These are phyloP conservation scores for Corymbia calophylla DNA, from an alignment of 441 rosid species.

Conservation along the genomic window DNA sequence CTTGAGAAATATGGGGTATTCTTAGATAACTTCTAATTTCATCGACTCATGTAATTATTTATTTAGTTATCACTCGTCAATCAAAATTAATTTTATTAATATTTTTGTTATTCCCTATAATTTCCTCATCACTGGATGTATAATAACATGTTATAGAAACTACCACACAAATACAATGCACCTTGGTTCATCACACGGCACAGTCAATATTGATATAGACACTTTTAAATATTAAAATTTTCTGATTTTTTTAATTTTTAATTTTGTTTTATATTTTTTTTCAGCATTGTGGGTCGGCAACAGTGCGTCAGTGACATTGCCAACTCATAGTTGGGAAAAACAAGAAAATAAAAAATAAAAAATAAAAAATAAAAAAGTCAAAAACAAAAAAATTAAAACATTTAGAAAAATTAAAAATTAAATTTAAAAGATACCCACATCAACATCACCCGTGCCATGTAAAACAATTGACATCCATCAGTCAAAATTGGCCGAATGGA, in stretches of 20 bases:
- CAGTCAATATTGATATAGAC: accelerated
- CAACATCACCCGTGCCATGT: too few relatives aligned
- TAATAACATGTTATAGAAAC: background rate
- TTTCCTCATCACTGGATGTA: background rate
- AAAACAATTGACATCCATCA: too few relatives aligned
- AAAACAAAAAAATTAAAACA: too few relatives aligned
- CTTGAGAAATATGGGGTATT: background rate
- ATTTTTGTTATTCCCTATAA: background rate
- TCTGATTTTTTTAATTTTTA: too few relatives aligned
- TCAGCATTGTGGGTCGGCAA: too few relatives aligned
- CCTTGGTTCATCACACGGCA: background rate
- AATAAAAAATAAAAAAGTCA: accelerated
- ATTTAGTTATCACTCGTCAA: background rate
- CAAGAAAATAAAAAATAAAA: too few relatives aligned
- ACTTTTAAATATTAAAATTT: too few relatives aligned
- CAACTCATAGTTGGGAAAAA: background rate
- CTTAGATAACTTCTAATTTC: background rate
- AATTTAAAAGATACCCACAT: too few relatives aligned
- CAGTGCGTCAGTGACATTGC: accelerated
- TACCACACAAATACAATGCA: background rate
- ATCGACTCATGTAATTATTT: background rate
- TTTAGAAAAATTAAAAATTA: too few relatives aligned
- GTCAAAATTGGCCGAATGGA: too few relatives aligned
- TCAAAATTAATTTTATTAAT: background rate
- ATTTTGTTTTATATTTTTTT: too few relatives aligned